Percentiles rank a stretch among this genome's conserved stretches.
Conservation (phyloP, 1,139 yeast species). For the Saccharomycopsis phalli region DNA sequence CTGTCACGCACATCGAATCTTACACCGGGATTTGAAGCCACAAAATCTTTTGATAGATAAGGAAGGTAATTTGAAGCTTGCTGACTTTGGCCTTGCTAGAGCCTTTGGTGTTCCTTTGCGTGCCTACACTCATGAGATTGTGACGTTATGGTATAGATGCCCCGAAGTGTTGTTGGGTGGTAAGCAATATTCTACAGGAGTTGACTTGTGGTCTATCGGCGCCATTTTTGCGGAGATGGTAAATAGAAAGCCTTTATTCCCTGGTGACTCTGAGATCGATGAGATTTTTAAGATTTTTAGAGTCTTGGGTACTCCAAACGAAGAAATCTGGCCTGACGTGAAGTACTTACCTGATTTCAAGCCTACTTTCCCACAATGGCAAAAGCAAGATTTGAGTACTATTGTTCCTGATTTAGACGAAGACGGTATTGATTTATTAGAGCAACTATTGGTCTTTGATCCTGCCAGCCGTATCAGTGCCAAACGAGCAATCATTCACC, state of each 20-base stretch:
- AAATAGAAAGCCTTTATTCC: constrained; percentile 87
- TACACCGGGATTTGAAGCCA: constrained; percentile 95
- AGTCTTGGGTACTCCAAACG: constrained; percentile 89
- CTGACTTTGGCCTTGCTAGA: constrained; percentile 95
- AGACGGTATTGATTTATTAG: constrained; percentile 76
- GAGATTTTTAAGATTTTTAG: constrained; percentile 94
- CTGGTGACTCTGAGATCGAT: constrained; percentile 97
- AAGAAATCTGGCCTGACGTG: constrained; percentile 94
- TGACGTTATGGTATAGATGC: constrained; percentile 95
- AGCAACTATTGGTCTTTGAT: constrained; percentile 76
- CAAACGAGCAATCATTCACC: constrained; percentile 82
- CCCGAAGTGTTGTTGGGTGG: constrained; percentile 96
- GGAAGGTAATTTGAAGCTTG: constrained; percentile 90
- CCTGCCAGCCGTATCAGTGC: constrained; percentile 94
- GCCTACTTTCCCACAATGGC: constrained; percentile 94
- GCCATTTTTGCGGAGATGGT: constrained; percentile 99
- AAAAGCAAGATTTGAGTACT: constrained; percentile 57
- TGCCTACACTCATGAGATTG: constrained; percentile 96
- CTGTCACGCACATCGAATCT: constrained; percentile 90
- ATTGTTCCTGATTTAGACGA: constrained; percentile 76
- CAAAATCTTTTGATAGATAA: constrained; percentile 90
- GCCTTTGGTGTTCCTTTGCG: constrained; percentile 96
- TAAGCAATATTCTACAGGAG: constrained; percentile 95
- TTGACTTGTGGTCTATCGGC: constrained; percentile 98
- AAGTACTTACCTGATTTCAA: constrained; percentile 90